These are phyloP conservation scores for Lactifluus rugatus DNA, from an alignment of 768 basidiomycete species.

Conservation along the genomic window DNA sequence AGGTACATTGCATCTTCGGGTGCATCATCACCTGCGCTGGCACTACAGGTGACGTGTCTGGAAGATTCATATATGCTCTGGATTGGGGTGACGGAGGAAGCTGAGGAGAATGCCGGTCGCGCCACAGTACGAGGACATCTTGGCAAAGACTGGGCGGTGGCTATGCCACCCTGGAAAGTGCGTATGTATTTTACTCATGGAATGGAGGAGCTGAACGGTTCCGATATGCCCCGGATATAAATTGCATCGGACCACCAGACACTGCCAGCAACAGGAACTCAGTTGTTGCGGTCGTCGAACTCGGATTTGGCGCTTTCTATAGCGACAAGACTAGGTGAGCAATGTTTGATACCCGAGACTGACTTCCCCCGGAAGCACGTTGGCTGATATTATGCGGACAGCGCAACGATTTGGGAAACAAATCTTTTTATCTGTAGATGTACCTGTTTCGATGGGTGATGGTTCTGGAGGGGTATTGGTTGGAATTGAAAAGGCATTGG, in stretches of 20 bases:
- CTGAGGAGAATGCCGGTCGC: conserved; percentile 24
- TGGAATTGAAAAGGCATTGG: conserved; percentile 52
- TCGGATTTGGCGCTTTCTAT: conserved; percentile 61
- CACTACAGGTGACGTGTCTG: conserved; percentile 55
- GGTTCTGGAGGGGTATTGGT: conserved; percentile 39
- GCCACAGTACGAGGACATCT: conserved; percentile 48
- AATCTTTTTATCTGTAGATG: conserved; percentile 67
- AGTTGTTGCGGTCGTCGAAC: conserved; percentile 50
- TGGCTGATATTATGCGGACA: conserved; percentile 26
- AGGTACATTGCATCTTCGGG: conserved; percentile 42
- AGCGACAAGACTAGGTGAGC: conserved; percentile 69
- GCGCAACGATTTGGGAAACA: conserved; percentile 56
- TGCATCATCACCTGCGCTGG: conserved; percentile 45
- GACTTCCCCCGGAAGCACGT: too few species aligned
- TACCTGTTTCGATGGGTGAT: conserved; percentile 34
- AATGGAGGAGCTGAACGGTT: background rate
- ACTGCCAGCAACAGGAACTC: conserved; percentile 34
- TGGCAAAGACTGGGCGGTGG: conserved; percentile 73
- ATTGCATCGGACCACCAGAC: background rate
- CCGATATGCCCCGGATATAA: background rate
- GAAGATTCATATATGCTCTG: conserved; percentile 77
- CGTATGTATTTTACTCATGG: conserved; percentile 8
- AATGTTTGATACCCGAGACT: conserved; percentile 27
- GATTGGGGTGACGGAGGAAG: conserved; percentile 52
- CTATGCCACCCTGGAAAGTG: conserved; percentile 51